Conservation (phyloP, 257 asterid genomes). For the Nicotiana tabacum region DNA sequence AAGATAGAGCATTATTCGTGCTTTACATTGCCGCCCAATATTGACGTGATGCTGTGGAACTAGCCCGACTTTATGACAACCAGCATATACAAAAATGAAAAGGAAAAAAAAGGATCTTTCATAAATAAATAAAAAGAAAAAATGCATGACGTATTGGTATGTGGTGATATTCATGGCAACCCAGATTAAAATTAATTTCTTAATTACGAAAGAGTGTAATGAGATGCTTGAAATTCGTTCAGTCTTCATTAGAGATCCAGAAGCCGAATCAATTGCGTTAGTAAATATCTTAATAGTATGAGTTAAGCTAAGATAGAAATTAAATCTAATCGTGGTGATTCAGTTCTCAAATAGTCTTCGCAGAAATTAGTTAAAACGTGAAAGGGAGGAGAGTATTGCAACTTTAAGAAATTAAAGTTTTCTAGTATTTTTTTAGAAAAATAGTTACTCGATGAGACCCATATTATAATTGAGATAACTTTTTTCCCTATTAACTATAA, state of each 20-base stretch:
- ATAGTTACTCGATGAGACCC: too few species aligned
- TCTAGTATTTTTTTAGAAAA: too few species aligned
- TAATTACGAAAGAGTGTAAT: background rate
- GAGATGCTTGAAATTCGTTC: background rate
- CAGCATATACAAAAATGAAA: background rate
- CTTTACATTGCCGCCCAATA: background rate
- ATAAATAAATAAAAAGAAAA: background rate
- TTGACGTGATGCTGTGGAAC: background rate
- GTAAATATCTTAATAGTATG: too few species aligned
- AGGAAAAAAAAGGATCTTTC: background rate
- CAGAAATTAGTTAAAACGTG: too few species aligned
- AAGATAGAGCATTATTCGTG: constrained; percentile 10
- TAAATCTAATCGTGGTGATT: too few species aligned
- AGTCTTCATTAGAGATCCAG: background rate
- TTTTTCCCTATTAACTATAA: too few species aligned
- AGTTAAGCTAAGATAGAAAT: too few species aligned
- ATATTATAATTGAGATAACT: too few species aligned
- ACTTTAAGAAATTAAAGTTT: too few species aligned
- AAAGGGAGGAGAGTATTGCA: too few species aligned
- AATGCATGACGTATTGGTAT: background rate
- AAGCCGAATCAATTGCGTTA: too few species aligned
- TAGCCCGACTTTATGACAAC: background rate
- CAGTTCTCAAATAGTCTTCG: too few species aligned
- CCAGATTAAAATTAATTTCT: background rate
- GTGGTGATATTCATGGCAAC: background rate